Evolutionary conservation across 1,284 basidiomycete genomes (phyloP).

Genomic region (Rhodotorula sp.): DNA sequence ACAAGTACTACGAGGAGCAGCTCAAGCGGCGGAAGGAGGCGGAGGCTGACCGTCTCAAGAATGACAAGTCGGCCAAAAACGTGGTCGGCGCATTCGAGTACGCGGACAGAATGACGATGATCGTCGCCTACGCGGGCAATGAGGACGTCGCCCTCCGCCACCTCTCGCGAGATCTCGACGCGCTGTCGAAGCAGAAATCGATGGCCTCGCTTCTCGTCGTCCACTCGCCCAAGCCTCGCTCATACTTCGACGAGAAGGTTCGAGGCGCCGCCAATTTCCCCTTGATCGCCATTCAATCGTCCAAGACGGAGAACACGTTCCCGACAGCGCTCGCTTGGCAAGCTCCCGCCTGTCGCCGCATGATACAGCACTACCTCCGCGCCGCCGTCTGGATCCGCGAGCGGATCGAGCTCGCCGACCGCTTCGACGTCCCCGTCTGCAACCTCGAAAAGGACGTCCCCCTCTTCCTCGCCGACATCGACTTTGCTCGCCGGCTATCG

Average conservation of each 20-base stretch:
- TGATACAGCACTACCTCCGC: slow-evolving; percentile 78
- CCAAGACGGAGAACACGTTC: slow-evolving; percentile 55
- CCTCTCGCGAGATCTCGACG: slow-evolving; percentile 79
- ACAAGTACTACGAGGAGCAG: slow-evolving; percentile 67
- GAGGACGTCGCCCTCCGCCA: slow-evolving; percentile 79
- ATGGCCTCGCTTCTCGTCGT: slow-evolving; percentile 71
- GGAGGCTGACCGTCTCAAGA: slow-evolving; percentile 40
- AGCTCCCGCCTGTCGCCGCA: slow-evolving; percentile 57
- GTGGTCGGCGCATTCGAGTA: slow-evolving; percentile 60
- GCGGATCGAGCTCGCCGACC: slow-evolving; percentile 77
- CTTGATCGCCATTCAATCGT: slow-evolving; percentile 76
- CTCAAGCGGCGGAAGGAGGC: slow-evolving; percentile 49
- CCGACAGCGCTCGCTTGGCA: slow-evolving; percentile 56
- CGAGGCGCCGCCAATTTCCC: slow-evolving; percentile 81
- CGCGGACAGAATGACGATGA: slow-evolving; percentile 66
- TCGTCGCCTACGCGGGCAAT: slow-evolving; percentile 70
- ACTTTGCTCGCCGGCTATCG: slow-evolving; percentile 79
- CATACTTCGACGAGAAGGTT: slow-evolving; percentile 75
- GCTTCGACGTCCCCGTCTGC: slow-evolving; percentile 85
- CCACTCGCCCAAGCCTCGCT: slow-evolving; percentile 78
- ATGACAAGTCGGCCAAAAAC: slow-evolving; percentile 40
- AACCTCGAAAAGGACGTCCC: slow-evolving; percentile 90
- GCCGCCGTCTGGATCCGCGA: slow-evolving; percentile 77
- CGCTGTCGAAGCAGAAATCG: slow-evolving; percentile 59
- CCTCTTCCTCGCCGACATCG: slow-evolving; percentile 81